Conservation (phyloP, 2,329 filamentous ascomycete species). For the Helminthosporium solani region DNA sequence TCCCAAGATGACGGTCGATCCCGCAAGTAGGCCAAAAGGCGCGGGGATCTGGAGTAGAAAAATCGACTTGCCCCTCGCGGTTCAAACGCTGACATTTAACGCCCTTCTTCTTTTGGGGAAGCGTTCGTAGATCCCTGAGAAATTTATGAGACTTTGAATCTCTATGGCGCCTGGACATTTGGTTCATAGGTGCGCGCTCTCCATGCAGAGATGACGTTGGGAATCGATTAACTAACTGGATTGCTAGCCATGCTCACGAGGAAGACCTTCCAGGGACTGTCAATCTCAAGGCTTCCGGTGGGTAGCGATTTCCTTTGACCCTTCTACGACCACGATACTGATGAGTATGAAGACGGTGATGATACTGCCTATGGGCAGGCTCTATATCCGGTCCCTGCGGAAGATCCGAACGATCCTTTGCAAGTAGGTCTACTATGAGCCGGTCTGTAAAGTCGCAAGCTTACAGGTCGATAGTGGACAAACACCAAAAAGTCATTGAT, state of each 20-base stretch:
- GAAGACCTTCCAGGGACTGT: conserved; percentile 59
- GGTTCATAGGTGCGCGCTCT: conserved; percentile 13
- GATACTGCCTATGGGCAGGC: conserved; percentile 62
- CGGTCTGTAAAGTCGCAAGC: too few species aligned
- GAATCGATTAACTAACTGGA: too few species aligned
- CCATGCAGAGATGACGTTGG: neutral
- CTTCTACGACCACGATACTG: too few species aligned
- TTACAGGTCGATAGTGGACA: conserved; percentile 49
- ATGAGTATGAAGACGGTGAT: conserved; percentile 52
- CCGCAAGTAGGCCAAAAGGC: too few species aligned
- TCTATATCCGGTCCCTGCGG: conserved; percentile 60
- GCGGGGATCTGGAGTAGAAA: too few species aligned
- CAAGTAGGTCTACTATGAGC: conserved; percentile 38
- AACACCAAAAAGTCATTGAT: conserved; percentile 59
- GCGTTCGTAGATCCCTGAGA: too few species aligned
- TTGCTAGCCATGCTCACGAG: conserved; percentile 55
- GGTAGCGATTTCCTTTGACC: too few species aligned
- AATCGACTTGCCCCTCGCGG: too few species aligned
- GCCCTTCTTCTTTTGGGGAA: too few species aligned
- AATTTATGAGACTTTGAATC: too few species aligned
- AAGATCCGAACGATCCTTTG: conserved; percentile 63
- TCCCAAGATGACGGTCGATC: too few species aligned
- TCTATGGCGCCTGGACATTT: conserved; percentile 13
- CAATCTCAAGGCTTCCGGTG: conserved; percentile 48
- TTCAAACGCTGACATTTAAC: too few species aligned